Evolutionary conservation across 163 green algal species (phyloP).

Genomic region (Chlamydomonas reinhardtii): DNA sequence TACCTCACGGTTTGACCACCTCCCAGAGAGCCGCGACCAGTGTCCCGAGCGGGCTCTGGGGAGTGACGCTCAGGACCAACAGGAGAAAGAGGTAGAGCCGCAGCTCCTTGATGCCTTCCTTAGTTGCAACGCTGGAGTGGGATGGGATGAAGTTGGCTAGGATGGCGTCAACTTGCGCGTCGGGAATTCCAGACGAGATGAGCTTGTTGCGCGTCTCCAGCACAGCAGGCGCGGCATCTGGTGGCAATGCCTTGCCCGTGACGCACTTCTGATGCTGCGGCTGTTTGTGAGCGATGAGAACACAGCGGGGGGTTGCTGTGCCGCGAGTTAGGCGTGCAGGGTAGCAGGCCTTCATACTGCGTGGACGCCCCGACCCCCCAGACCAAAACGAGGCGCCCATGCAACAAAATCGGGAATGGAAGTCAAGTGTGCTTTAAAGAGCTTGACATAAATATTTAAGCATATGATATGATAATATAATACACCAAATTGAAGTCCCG

Average conservation of each 20-base stretch:
- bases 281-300: slow-evolving; percentile 17
- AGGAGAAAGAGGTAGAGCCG: slow-evolving; percentile 27
- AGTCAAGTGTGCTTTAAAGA: too few relatives aligned
- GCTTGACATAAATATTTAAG: too few relatives aligned
- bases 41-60: slow-evolving; percentile 16
- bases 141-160: slow-evolving; percentile 4
- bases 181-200: slow-evolving; percentile 20
- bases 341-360: background rate
- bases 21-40: slow-evolving; percentile 12
- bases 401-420: too few relatives aligned
- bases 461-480: too few relatives aligned
- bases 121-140: slow-evolving; percentile 15
- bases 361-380: too few relatives aligned
- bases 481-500: too few relatives aligned
- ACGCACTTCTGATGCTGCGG: slow-evolving; percentile 6
- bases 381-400: too few relatives aligned
- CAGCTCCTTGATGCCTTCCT: slow-evolving; percentile 26
- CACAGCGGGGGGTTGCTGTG: slow-evolving; percentile 20
- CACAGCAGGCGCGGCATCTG: slow-evolving; percentile 10
- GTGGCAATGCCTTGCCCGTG: slow-evolving; percentile 12
- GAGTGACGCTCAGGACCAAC: slow-evolving; percentile 19
- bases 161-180: slow-evolving; percentile 16
- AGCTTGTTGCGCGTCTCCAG: slow-evolving; percentile 7
- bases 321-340: background rate
- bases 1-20: slow-evolving; percentile 12